Evolutionary conservation across 768 basidiomycete genomes (phyloP), one percentile per base, ranked within the genome.

Genomic region (Roridomyces roridus): DNA sequence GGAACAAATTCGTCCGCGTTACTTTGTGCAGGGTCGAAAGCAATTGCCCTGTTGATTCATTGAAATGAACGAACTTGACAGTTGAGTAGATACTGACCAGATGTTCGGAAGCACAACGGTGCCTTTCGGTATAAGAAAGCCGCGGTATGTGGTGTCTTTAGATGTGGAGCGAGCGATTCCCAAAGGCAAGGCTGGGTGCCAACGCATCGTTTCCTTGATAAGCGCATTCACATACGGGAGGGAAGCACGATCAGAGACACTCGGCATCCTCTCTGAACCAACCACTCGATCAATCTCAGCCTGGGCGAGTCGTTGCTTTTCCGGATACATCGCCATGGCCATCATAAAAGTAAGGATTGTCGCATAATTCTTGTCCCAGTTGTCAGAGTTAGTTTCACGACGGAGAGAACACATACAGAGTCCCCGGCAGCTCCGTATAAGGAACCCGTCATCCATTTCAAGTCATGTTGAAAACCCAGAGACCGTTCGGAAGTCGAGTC

Each of bases 281-380:
- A 69, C 55, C 11, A 65, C 48, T 35, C 49, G 43, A 51, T 75
- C 72, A 15, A 75, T 21, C 51, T 75, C 65, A 44, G 41, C 43
- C 48, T 75, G 74, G 15, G 63, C 64, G 26, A 43, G 55, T 17
- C 34, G 47, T 44, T 72, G 71, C 18, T 70, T 63, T 0, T 70
- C 63, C 9, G 74, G 73, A 41, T 72, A 47, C 14, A 68, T 46
- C 21, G 65, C 57, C 69, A 74, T 72, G 2, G 69, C 69, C 14
- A 72, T 68, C 28, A 72, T 34, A 51, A 74, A 72, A 1, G 66
- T 55, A 3, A 65, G 54, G 1, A 72, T 49, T 20, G 67, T 53
- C 15, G 74, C 69, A 5, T 70, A 67, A 5, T 65, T 72, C 74
- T 74, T n/a, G 5, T 23, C n/a, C 9, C 1, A 8, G 6, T 25